Evolutionary conservation across 2,329 filamentous ascomycete genomes (phyloP), one percentile per base, ranked within the genome.

Genomic region (Rhinocladiella similis): DNA sequence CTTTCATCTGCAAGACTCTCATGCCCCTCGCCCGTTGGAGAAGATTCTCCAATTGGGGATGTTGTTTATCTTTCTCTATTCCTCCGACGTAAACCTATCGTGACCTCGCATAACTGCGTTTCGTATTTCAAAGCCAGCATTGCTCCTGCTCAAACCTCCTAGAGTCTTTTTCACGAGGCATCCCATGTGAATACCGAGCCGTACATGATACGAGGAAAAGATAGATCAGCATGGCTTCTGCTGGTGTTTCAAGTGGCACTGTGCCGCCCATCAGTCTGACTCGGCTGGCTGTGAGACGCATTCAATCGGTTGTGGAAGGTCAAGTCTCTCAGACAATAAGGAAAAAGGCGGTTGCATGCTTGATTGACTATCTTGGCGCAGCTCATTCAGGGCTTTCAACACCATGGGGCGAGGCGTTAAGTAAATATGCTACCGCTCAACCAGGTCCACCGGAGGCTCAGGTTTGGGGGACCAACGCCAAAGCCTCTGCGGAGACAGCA

Each of bases 231-330:
- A 38, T 38, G 35, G n/a, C 35, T 38, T 16, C 35, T 13, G 5
- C 35, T 38, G 13, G n/a, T 16, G 35, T 10, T 5, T 38, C 35
- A 13, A 16, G 13, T 10, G 35, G 35, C 12, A 38, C n/a, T 38
- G 12, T 16, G n/a, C 35, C 35, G n/a, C 13, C 14, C 5, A 9
- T 16, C 38, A 50, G 18, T 29, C 36, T 70, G 25, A 57, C 54
- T 33, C 50, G 50, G 7, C 55, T 53, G 6, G 45, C 50, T 6
- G 33, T 38, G 14, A 45, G 39, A 25, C 55, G 55, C 13, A 19
- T 57, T n/a, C 22, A 25, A 20, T 25, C 22, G 9, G 54, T 57
- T 18, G 36, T 50, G 5, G 39, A 13, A 14, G 47, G 38, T 6
- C 25, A 48, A 14, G 16, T 57, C 4, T 29, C 19, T 6, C 36